Percentiles rank a stretch among this genome's conserved stretches.
These are phyloP conservation scores for Wakefieldia striispora DNA, from an alignment of 768 basidiomycete genomes.

Conservation along the genomic window DNA sequence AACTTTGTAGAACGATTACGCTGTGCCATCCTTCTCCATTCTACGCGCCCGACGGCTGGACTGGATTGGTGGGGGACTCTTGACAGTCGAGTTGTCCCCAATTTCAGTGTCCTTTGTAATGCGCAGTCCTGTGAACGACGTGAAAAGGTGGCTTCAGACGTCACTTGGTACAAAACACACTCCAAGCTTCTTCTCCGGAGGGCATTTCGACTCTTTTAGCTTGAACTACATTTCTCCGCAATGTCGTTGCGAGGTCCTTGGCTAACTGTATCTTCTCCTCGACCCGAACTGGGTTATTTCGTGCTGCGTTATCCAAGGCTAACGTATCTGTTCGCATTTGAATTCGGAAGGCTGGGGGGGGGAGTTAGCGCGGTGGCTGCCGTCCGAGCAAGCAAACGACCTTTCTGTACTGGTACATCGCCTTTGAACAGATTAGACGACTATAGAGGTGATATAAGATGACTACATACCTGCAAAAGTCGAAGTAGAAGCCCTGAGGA, in stretches of 20 bases:
- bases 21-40: constrained; percentile 37
- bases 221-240: constrained; percentile 86
- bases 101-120: constrained; percentile 83
- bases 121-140: constrained; percentile 53
- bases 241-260: constrained; percentile 67
- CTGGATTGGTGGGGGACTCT: constrained; percentile 47
- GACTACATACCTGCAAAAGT: constrained; percentile 60
- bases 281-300: constrained; percentile 47
- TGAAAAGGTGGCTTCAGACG: not conserved
- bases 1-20: constrained; percentile 24
- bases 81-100: constrained; percentile 81
- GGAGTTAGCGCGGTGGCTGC: constrained; percentile 4
- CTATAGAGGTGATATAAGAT: not conserved
- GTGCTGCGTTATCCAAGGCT: constrained; percentile 39
- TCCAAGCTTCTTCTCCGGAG: constrained; percentile 49
- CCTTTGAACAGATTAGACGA: constrained; percentile 35
- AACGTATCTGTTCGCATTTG: constrained; percentile 61
- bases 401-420: constrained; percentile 54
- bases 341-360: constrained; percentile 57
- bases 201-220: constrained; percentile 48
- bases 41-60: constrained; percentile 49
- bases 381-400: constrained; percentile 20
- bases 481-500: constrained; percentile 61
- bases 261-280: constrained; percentile 57
- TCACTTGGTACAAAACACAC: constrained; percentile 36